Evolutionary conservation across 139 green algal species (phyloP).

Genomic region (Spirogloea muscicola): DNA sequence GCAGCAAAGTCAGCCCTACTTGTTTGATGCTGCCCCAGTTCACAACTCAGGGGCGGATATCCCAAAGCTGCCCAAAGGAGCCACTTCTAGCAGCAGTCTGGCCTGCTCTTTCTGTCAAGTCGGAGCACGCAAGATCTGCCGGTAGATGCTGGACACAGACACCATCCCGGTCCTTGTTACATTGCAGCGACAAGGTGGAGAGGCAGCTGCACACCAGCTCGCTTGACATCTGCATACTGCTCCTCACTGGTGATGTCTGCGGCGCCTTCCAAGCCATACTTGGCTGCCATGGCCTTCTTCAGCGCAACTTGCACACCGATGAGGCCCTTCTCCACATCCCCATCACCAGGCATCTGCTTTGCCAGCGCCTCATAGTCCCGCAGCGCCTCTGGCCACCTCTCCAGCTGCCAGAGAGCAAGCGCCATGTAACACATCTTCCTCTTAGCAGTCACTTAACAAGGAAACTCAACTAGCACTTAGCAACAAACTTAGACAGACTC

Average conservation of each 20-base stretch:
- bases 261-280: not conserved
- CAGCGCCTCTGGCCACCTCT: conserved; percentile 10
- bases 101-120: not conserved
- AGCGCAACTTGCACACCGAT: not conserved
- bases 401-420: conserved; percentile 1
- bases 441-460: not conserved
- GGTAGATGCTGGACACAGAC: not conserved
- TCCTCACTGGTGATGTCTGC: conserved; percentile 5
- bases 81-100: not conserved
- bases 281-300: not conserved
- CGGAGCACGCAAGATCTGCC: not conserved
- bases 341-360: conserved; percentile 17
- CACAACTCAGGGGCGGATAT: not conserved
- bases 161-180: not conserved
- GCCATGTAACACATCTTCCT: not conserved
- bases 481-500: too few relatives aligned
- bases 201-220: not conserved
- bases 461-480: not conserved
- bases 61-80: not conserved
- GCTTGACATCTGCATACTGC: not conserved
- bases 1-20: too few relatives aligned
- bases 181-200: not conserved
- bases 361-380: conserved; percentile 3
- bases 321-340: conserved; percentile 4
- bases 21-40: too few relatives aligned